Base-by-base conservation (phyloP, 805 yeast genomes). In the Starmerella roubikii region DNA sequence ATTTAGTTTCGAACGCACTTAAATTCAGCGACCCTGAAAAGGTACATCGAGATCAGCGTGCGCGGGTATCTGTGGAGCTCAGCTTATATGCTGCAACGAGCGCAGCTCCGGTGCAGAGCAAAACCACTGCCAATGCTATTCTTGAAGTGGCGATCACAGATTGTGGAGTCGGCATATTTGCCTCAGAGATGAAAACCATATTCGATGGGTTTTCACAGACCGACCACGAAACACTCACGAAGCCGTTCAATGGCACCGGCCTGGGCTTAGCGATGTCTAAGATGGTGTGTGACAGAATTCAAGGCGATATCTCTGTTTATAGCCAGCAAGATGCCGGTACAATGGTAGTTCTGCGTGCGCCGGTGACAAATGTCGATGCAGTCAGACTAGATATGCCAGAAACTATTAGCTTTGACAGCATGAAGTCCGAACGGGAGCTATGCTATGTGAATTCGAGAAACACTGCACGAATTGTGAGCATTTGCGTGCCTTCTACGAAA, bases 121-220 rank as follows among this genome's bases (percentile, higher is more conserved):
- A n/a, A n/a, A n/a, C n/a, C n/a, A n/a, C n/a, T n/a, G n/a, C 16
- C n/a, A 22, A 24, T 4, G 39, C 37, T 4, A 35, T 40, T 3
- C 54, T 78, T 29, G 80, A 78, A 50, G 69, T 88, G 32, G 76
- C 74, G 42, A 93, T 91, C 10, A 67, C 67, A 23, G 98, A 88
- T 55, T 80, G 91, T 0, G 97, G 98, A 6, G 82, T 94, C 1
- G 98, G 98, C 41, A 86, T 88, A 34, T 85, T 80, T 29, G 74
- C 77, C 19, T 71, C 75, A 1, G 61, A 83, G 38, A 93, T 84
- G 53, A 78, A 77, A 31, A 74, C 79, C 42, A 88, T 88, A 1
- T 88, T 88, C 59, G 95, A 88, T 54, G 95, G 95, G 1, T 88
- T 88, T 62, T 83, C 84, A 17, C 98, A 88, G 60, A 97, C 97